These are phyloP conservation scores for Trichoderma asperellum DNA, from an alignment of 2,329 filamentous ascomycete genomes.

Conservation along the genomic window DNA sequence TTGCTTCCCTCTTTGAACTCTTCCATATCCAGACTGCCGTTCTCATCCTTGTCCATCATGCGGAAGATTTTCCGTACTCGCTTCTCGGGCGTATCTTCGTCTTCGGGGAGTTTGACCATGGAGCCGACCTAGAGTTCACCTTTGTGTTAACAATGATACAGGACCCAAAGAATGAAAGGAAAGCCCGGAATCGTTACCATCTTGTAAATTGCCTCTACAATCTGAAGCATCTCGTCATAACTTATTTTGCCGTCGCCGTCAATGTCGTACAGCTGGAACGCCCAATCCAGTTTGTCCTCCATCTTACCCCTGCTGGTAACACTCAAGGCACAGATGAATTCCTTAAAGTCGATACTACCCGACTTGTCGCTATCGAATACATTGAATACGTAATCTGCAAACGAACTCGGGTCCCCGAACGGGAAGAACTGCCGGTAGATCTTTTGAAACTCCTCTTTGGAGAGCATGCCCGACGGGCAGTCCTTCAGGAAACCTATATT, in stretches of 20 bases:
- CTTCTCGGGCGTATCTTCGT: conserved; percentile 99
- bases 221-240: conserved; percentile 98
- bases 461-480: conserved; percentile 94
- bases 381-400: conserved; percentile 99
- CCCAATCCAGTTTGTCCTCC: conserved; percentile 99
- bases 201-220: conserved; percentile 99
- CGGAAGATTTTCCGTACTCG: conserved; percentile 96
- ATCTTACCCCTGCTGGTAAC: conserved; percentile 97
- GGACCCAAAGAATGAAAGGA: not conserved
- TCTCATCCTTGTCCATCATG: conserved; percentile 99
- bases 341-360: conserved; percentile 98
- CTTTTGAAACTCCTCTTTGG: conserved; percentile 98
- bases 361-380: conserved; percentile 98
- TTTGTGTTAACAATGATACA: not conserved
- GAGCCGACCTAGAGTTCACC: conserved; percentile 74
- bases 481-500: conserved; percentile 92
- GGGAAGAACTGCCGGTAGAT: conserved; percentile 99
- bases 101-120: conserved; percentile 98
- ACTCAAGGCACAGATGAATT: conserved; percentile 97
- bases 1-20: conserved; percentile 99
- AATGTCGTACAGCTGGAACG: conserved; percentile 98
- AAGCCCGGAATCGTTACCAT: conserved; percentile 66
- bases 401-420: conserved; percentile 94
- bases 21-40: conserved; percentile 92
- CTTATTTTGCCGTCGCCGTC: conserved; percentile 98